Evolutionary conservation across 202 grass and related monocot species (phyloP).

Genomic region (Setaria italica): DNA sequence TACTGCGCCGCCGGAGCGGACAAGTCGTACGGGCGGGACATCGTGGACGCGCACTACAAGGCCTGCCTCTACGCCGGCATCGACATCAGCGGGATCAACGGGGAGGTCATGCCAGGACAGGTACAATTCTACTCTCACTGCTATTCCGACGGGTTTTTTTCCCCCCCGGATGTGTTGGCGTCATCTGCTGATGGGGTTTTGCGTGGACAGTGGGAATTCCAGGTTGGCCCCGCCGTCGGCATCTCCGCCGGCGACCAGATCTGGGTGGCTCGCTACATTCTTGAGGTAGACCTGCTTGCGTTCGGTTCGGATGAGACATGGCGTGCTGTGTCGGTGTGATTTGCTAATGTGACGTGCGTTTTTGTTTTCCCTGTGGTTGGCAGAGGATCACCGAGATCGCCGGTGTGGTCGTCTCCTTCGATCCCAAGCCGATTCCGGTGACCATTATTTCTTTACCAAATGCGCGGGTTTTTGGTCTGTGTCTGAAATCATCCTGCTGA

Average conservation of each 20-base stretch:
- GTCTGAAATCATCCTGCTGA: neutral
- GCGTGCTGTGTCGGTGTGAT: neutral
- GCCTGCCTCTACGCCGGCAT: slow-evolving; percentile 91
- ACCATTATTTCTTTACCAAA: neutral
- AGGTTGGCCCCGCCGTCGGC: slow-evolving; percentile 79
- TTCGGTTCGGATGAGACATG: neutral
- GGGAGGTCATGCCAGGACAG: slow-evolving; percentile 91
- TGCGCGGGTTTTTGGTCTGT: neutral
- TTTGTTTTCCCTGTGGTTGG: neutral
- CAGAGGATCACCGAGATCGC: slow-evolving; percentile 90
- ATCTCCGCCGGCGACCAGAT: slow-evolving; percentile 71
- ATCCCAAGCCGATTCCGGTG: slow-evolving; percentile 87
- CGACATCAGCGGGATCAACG: slow-evolving; percentile 85
- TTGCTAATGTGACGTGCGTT: neutral
- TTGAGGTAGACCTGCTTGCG: slow-evolving; percentile 60
- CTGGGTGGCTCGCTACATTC: slow-evolving; percentile 85
- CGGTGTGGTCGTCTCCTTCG: slow-evolving; percentile 74
- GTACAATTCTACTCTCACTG: slow-evolving; percentile 32
- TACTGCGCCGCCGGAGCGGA: slow-evolving; percentile 80
- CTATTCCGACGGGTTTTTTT: neutral
- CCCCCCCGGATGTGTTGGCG: no score
- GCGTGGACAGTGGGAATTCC: slow-evolving; percentile 79
- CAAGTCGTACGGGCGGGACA: slow-evolving; percentile 84
- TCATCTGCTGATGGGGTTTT: no score
- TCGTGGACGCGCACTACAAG: slow-evolving; percentile 92